phyloP scores from a whole-genome alignment of 2,329 filamentous ascomycete genomes.

The Monilinia fructicola region DNA sequence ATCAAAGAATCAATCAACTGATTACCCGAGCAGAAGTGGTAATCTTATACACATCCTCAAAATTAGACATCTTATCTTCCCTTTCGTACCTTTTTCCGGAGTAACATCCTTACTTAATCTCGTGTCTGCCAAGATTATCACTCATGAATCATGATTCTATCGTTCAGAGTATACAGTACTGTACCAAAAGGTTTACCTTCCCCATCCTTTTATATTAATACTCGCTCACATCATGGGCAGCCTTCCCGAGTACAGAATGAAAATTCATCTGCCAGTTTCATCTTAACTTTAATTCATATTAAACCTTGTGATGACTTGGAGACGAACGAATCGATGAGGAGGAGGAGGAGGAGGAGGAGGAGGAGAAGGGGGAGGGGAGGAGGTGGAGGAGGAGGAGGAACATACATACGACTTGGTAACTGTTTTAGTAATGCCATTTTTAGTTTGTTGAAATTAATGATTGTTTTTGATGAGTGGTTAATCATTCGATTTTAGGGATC shows the following conservation, averaged over 20 bases:
- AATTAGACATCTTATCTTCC: neutral
- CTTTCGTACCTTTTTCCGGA: neutral
- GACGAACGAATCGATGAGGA: neutral
- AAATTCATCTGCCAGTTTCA: neutral
- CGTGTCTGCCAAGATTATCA: slow-evolving; percentile 1
- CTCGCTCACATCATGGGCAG: neutral
- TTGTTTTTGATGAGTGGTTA: neutral
- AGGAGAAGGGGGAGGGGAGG: neutral
- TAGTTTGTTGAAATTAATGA: neutral
- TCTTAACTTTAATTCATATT: slow-evolving; percentile 2
- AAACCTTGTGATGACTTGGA: neutral
- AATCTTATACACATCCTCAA: neutral
- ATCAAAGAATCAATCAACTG: too few species aligned
- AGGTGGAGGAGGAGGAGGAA: neutral
- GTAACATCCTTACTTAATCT: slow-evolving; percentile 9
- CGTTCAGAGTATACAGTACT: too few species aligned
- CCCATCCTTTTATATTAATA: neutral
- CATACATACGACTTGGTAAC: neutral
- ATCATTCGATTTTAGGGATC: neutral
- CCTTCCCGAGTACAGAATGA: neutral
- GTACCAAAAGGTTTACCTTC: slow-evolving; percentile 2
- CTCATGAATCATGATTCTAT: too few species aligned
- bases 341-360: too few species aligned
- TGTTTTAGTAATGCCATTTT: neutral
- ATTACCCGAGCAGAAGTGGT: neutral